A percentile compares a stretch with the other conserved stretches of the same genome.
These are phyloP conservation scores for Tuber brumale DNA, from an alignment of 495 filamentous ascomycete genomes.

Conservation along the genomic window DNA sequence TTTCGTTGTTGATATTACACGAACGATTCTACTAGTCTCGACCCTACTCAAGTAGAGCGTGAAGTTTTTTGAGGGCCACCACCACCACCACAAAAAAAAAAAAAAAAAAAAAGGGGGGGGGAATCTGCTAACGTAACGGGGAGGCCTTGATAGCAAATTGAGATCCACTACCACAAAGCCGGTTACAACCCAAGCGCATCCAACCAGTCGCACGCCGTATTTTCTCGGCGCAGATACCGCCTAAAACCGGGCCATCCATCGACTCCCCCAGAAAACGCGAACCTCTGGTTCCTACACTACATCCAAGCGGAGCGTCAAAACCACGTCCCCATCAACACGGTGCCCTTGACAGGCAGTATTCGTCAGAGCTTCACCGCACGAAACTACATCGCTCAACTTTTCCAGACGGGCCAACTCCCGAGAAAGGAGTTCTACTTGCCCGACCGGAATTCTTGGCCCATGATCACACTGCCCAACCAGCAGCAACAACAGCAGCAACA, in stretches of 20 bases:
- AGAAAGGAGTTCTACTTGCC: conserved; percentile 91
- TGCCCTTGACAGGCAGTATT: conserved; percentile 21
- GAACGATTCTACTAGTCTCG: neutral
- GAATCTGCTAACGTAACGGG: conserved; percentile 24
- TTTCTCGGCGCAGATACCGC: conserved; percentile 70
- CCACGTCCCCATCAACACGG: conserved; percentile 52
- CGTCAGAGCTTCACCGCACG: conserved; percentile 31
- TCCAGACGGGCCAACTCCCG: conserved; percentile 59
- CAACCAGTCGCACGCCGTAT: conserved; percentile 57
- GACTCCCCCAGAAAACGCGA: conserved; percentile 63
- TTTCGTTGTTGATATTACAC: neutral
- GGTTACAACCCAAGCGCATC: conserved; percentile 68
- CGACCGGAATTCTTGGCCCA: conserved; percentile 82
- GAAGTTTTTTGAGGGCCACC: neutral
- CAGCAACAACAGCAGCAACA: conserved; percentile 30
- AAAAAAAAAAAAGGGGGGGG: neutral
- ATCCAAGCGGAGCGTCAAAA: conserved; percentile 63
- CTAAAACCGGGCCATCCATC: conserved; percentile 58
- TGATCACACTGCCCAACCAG: conserved; percentile 61
- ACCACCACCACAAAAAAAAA: neutral
- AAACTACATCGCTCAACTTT: conserved; percentile 36
- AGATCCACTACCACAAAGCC: conserved; percentile 72
- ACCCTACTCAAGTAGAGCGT: neutral
- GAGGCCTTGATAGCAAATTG: conserved; percentile 52
- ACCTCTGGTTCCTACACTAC: conserved; percentile 94